Evolutionary conservation across 179 eudicot genomes (phyloP).

Genomic region (Carnegiea gigantea): DNA sequence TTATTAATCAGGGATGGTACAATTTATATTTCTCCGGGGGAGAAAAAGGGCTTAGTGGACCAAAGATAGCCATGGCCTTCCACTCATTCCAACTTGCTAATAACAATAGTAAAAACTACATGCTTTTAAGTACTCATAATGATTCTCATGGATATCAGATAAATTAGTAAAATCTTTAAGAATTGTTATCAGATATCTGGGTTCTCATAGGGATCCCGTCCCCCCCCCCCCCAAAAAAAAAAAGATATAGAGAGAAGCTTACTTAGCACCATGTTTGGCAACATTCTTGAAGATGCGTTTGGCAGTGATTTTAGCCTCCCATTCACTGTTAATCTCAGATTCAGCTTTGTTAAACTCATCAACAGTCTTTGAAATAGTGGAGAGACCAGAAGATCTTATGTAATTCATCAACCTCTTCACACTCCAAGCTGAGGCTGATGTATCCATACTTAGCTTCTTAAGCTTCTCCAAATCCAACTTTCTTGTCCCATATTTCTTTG

Average conservation of each 20-base stretch:
- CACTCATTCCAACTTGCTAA: too few relatives aligned
- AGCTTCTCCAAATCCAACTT: slow-evolving; percentile 53
- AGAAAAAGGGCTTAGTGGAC: too few relatives aligned
- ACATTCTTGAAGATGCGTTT: slow-evolving; percentile 64
- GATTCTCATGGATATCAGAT: too few relatives aligned
- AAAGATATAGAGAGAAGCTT: slow-evolving; percentile 8
- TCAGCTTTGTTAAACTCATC: slow-evolving; percentile 53
- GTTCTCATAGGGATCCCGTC: too few relatives aligned
- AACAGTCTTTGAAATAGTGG: slow-evolving; percentile 54
- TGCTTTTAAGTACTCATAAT: too few relatives aligned
- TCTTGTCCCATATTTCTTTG: slow-evolving; percentile 43
- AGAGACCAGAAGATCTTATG: slow-evolving; percentile 44
- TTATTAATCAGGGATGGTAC: too few relatives aligned
- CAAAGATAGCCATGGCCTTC: too few relatives aligned
- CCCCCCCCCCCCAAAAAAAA: too few relatives aligned
- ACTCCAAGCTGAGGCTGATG: slow-evolving; percentile 54
- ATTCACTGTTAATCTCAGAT: slow-evolving; percentile 68
- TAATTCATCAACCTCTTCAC: slow-evolving; percentile 53
- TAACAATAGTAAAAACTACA: too few relatives aligned
- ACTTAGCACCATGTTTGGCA: slow-evolving; percentile 63
- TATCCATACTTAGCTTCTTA: slow-evolving; percentile 48
- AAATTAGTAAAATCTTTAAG: too few relatives aligned
- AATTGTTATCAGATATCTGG: too few relatives aligned
- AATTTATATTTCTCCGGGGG: too few relatives aligned
- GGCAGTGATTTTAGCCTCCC: slow-evolving; percentile 66